Evolutionary conservation across 2,329 filamentous ascomycete genomes (phyloP), one percentile per base, ranked within the genome.

Genomic region (Gremmenia infestans): DNA sequence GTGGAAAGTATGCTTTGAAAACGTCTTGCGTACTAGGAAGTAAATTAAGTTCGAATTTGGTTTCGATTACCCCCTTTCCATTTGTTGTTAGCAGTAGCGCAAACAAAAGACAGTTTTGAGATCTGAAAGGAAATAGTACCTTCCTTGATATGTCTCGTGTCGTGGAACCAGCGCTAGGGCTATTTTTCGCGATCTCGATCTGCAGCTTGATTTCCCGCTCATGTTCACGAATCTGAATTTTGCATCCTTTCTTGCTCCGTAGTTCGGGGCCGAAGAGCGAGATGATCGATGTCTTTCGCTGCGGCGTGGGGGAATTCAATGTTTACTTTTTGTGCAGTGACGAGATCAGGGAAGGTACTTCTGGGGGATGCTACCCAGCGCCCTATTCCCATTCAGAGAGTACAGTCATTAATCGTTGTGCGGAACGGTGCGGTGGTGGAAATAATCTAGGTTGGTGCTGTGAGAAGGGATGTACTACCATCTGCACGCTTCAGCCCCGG

Each of bases 211-310:
- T 49, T 62, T 69, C 14, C 69, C 71, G 50, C 68, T 71, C 25
- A 73, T 58, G 60, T 73, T 76, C 2, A 78, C 61, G 57, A 78
- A 78, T 1, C 74, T 67, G 56, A 78, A 77, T 37, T 61, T 69
- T 43, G 64, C 65, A 0, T 63, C 64, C 50, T 54, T 53, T 65
- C 50, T 54, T 53, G 28, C n/a, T 25, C 45, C 19, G 28, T 28
- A 28, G 28, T 55, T 55, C 19, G 58, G 25, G 11, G 48, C 11
- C 0, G 65, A 59, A 2, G 61, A 57, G 5, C 68, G 49, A 25
- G 56, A 35, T 4, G 63, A 55, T 52, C 55, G 74, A 71, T 2
- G 67, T 61, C 15, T 11, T 68, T 60, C 1, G 68, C 68, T 0
- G 68, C 70, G 7, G 69, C 61, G 19, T 70, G 55, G 0, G 70